Evolutionary conservation across 2,329 filamentous ascomycete genomes (phyloP).

Genomic region (Chrysoporthe deuterocubensis): DNA sequence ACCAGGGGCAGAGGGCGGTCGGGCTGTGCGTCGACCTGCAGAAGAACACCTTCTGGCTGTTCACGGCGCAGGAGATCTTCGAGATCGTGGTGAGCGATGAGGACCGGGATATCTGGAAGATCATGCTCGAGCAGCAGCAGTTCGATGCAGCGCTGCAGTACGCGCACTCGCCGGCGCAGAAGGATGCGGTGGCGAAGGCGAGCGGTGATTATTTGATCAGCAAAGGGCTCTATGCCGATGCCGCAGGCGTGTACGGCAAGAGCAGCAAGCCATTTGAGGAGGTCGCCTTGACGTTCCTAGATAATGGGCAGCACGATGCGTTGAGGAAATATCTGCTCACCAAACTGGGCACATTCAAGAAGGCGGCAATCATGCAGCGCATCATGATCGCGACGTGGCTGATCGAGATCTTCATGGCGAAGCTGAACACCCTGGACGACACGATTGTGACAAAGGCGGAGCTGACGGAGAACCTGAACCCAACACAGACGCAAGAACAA

Average conservation of each 20-base stretch:
- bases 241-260: conserved; percentile 87
- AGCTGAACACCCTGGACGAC: conserved; percentile 92
- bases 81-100: conserved; percentile 92
- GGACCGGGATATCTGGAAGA: conserved; percentile 90
- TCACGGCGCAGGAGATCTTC: conserved; percentile 88
- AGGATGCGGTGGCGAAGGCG: conserved; percentile 87
- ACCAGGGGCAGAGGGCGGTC: conserved; percentile 77
- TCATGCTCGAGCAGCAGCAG: conserved; percentile 83
- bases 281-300: conserved; percentile 88
- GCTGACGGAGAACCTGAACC: conserved; percentile 71
- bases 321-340: conserved; percentile 86
- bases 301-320: conserved; percentile 87
- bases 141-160: conserved; percentile 89
- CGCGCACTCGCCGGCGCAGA: conserved; percentile 78
- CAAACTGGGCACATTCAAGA: conserved; percentile 82
- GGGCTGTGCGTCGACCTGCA: conserved; percentile 87
- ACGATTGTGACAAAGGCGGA: conserved; percentile 90
- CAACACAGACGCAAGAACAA: conserved; percentile 72
- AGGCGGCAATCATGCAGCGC: conserved; percentile 85
- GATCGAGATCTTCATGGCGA: conserved; percentile 95
- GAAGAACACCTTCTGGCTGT: conserved; percentile 97
- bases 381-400: conserved; percentile 97
- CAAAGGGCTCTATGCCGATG: conserved; percentile 82
- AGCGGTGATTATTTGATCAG: conserved; percentile 87
- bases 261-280: conserved; percentile 98